These are phyloP conservation scores for Ilex paraguariensis DNA, from an alignment of 305 asterid species.

Conservation along the genomic window DNA sequence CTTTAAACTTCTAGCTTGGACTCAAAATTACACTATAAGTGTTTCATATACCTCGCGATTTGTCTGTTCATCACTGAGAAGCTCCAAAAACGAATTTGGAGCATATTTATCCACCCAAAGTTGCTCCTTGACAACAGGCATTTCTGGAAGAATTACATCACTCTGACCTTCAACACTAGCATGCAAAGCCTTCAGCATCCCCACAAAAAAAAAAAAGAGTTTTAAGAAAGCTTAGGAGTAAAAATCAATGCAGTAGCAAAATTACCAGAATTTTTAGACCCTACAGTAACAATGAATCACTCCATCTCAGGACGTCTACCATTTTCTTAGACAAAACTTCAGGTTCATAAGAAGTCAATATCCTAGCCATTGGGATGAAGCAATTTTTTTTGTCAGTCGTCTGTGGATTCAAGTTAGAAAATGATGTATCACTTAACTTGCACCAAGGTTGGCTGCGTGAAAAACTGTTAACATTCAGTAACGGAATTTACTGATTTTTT, in stretches of 20 bases:
- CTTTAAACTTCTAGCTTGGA: slow-evolving; percentile 1
- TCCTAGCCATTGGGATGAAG: too few relatives aligned
- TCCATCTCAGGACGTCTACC: neutral
- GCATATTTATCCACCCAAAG: slow-evolving; percentile 99
- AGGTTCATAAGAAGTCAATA: too few relatives aligned
- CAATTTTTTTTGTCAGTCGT: too few relatives aligned
- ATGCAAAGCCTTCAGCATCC: slow-evolving; percentile 61
- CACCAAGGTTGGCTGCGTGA: too few relatives aligned
- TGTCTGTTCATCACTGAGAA: slow-evolving; percentile 95
- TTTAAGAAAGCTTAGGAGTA: too few relatives aligned
- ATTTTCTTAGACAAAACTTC: neutral
- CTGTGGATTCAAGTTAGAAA: too few relatives aligned
- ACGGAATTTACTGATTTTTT: too few relatives aligned
- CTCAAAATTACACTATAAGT: too few relatives aligned
- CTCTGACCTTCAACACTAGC: slow-evolving; percentile 53
- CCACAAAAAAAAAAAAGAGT: slow-evolving; percentile 10
- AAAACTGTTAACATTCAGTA: too few relatives aligned
- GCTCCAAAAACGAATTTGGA: slow-evolving; percentile 94
- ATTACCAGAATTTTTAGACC: neutral
- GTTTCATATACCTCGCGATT: slow-evolving; percentile 71
- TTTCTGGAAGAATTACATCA: slow-evolving; percentile 33
- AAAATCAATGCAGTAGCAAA: too few relatives aligned
- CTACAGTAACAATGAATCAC: neutral
- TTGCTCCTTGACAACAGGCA: slow-evolving; percentile 46
- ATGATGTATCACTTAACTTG: too few relatives aligned